Base-by-base conservation (phyloP, 2,329 filamentous ascomycete genomes). In the Aspergillus oerlinghausenensis region DNA sequence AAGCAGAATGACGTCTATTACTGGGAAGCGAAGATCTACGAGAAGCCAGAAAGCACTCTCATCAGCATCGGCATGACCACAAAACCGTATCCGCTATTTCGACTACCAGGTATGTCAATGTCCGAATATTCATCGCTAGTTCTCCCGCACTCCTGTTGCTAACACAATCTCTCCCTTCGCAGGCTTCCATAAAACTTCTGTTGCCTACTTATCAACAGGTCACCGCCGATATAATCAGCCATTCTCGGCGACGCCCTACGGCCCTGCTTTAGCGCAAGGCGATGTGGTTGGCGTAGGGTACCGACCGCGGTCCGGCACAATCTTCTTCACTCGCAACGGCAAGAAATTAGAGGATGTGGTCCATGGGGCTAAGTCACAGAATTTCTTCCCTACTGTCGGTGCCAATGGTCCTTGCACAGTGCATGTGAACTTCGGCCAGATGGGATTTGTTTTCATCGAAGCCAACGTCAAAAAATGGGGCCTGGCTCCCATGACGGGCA, bases 391-490 rank as follows among this genome's bases (percentile, higher is more conserved):
- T 1, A 94, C 94, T 0, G 85, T 99, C n/a, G 94, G 94, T 47
- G 92, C 94, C 56, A 97, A 94, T 70, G 94, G 94, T 0, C 94
- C 94, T 17, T 92, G 90, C 67, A 88, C 88, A 32, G 85, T 99
- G 1, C 93, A 99, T 71, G 94, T 97, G 70, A 99, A 99, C 73
- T 95, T 99, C 72, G 94, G 94, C 7, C 94, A 99, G 73, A 90
- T 94, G 69, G 94, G 94, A 35, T 99, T 97, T 70, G 94, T 99
- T 50, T 99, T 97, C 70, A 97, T 99, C 66, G 94, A 99, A 76
- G 94, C 93, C 60, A 99, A 99, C 68, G 94, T 99, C 59, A 99
- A 99, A 85, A 99, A 97, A 80, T 99, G 94, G 94, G 94, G 94
- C 1, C 80, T 99, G 55, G 94, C 94, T 50, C 94, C 94, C 4